Conservation (phyloP, 2,329 filamentous ascomycete genomes). For the Verticillium nubilum region DNA sequence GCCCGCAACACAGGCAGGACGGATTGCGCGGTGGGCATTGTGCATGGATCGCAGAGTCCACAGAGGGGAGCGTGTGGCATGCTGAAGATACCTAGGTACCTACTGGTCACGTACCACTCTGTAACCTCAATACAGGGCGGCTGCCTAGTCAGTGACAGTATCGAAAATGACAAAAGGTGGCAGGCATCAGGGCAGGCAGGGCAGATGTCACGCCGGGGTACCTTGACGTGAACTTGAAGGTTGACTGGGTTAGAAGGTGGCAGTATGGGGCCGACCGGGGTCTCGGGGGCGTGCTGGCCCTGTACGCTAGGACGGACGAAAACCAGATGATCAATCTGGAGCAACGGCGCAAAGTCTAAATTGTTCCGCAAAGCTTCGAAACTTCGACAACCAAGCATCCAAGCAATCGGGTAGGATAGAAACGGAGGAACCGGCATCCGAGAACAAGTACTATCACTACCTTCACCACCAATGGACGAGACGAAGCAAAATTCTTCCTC, state of each 20-base stretch:
- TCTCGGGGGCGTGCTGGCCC: background rate
- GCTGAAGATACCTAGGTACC: no score
- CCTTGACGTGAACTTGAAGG: background rate
- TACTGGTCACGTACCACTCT: no score
- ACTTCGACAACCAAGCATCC: background rate
- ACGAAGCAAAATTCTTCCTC: background rate
- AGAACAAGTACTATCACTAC: background rate
- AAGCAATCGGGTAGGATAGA: background rate
- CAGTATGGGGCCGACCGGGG: background rate
- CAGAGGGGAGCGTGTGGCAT: background rate
- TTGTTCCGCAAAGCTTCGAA: slow-evolving; percentile 3
- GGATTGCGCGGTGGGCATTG: background rate
- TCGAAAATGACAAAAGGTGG: background rate
- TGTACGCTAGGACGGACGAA: background rate
- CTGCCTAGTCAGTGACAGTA: background rate
- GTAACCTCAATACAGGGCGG: background rate
- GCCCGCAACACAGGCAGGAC: background rate
- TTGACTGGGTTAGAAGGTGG: background rate
- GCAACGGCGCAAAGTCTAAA: slow-evolving; percentile 7
- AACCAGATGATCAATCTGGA: background rate
- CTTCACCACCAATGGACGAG: background rate
- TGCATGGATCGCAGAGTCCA: background rate
- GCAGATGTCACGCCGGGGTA: background rate
- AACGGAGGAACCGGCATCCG: background rate
- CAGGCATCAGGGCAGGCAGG: background rate